Conservation (phyloP, 805 yeast genomes). For the Torulaspora gathmanii region DNA sequence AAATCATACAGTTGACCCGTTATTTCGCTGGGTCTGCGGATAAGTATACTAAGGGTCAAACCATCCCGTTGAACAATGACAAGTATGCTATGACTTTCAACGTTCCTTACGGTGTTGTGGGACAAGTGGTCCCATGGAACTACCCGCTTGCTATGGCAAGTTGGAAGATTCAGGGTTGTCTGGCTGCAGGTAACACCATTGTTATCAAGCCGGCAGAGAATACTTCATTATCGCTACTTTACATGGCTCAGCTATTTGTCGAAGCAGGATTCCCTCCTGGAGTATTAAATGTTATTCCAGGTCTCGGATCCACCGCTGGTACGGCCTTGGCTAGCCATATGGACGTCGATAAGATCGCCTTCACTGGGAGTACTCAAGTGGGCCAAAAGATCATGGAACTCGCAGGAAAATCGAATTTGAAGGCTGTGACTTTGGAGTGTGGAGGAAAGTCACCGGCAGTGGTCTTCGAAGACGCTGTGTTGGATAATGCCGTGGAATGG, state of each 20-base stretch:
- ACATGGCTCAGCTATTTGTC: constrained; percentile 37
- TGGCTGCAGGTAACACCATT: constrained; percentile 43
- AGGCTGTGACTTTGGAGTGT: constrained; percentile 43
- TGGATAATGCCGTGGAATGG: constrained; percentile 43
- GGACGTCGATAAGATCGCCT: constrained; percentile 44
- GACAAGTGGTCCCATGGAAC: constrained; percentile 47
- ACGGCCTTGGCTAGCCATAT: constrained; percentile 40
- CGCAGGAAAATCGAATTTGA: constrained; percentile 38
- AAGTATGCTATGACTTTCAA: constrained; percentile 48
- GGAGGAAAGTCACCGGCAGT: constrained; percentile 47
- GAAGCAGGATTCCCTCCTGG: constrained; percentile 45
- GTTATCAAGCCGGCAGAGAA: constrained; percentile 44
- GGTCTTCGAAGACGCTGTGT: constrained; percentile 41
- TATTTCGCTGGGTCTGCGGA: constrained; percentile 70
- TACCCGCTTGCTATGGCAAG: constrained; percentile 45
- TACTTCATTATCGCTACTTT: constrained; percentile 42
- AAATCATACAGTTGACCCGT: constrained; percentile 49
- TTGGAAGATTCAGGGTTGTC: constrained; percentile 51
- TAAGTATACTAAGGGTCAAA: constrained; percentile 50
- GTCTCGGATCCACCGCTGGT: constrained; percentile 40
- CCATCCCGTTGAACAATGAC: constrained; percentile 53
- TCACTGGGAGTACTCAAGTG: constrained; percentile 47
- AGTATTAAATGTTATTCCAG: constrained; percentile 42
- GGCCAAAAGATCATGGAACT: constrained; percentile 39
- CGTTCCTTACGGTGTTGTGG: constrained; percentile 47